Evolutionary conservation across 352 stramenopile species (phyloP).

Genomic region (Elongisporangium undulatum): DNA sequence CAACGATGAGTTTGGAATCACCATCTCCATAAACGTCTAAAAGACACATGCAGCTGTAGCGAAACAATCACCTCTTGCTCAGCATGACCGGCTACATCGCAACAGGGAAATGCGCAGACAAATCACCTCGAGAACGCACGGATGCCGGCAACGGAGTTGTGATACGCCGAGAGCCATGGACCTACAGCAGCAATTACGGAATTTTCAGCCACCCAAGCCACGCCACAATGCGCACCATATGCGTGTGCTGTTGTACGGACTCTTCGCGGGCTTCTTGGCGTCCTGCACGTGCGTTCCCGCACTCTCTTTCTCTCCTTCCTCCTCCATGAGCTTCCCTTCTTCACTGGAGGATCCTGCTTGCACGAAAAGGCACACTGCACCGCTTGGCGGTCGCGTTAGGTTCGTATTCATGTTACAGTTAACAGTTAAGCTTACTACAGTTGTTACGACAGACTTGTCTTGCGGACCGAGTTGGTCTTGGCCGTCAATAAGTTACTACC

Average conservation of each 20-base stretch:
- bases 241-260: neutral
- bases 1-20: conserved; percentile 75
- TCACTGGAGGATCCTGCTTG: neutral
- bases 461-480: conserved; percentile 14
- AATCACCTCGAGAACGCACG: conserved; percentile 56
- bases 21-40: conserved; percentile 84
- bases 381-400: neutral
- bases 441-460: conserved; percentile 31
- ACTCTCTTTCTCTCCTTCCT: conserved; percentile 4
- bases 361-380: neutral
- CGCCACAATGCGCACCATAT: neutral
- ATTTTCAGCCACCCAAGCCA: neutral
- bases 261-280: conserved; percentile 12
- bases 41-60: conserved; percentile 55
- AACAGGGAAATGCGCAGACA: neutral
- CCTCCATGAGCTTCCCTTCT: neutral
- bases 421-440: no score
- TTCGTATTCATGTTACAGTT: conserved; percentile 1
- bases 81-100: conserved; percentile 3
- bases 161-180: conserved; percentile 86
- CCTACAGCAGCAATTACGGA: conserved; percentile 10
- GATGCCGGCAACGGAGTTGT: conserved; percentile 89
- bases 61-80: conserved; percentile 4
- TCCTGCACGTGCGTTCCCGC: neutral
- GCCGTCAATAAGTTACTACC: conserved; percentile 11